Base-by-base conservation (phyloP, 2,329 filamentous ascomycete species). In the Fusarium albidum region DNA sequence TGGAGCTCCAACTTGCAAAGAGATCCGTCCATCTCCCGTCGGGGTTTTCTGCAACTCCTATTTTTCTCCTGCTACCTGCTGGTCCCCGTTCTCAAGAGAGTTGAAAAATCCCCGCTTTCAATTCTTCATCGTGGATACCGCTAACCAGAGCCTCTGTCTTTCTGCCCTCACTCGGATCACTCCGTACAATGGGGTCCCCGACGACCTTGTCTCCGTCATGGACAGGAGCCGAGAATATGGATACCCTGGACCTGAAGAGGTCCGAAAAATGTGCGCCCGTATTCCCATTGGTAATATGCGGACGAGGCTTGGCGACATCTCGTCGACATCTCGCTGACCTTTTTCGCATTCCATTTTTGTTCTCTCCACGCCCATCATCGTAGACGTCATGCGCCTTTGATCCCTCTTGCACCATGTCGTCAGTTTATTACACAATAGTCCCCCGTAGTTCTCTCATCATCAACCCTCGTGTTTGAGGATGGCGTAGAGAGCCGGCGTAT, bases 361-460 rank as follows among this genome's bases (percentile, higher is more conserved):
- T 13, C 12, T 31, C 57, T 28, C 57, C 42, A 58, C 48, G 18
- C 13, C 14, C 44, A 58, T 53, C 53, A 42, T 29, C 48, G 32
- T 46, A 57, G 61, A 64, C 58, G 61, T 64, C 61, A 64, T 63
- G 28, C 27, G 12, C 25, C 21, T 17, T 49, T 51, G 29, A 44
- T 37, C 39, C 35, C 33, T 39, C n/a, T 33, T 28, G 18, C 31
- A 32, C 32, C 29, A 15, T 35, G 10, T 49, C 47, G 41, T 29
- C 31, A 4, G 26, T 45, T 27, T 49, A 31, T 44, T 26, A 58
- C 29, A n/a, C n/a, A n/a, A n/a, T n/a, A n/a, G n/a, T n/a, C n/a
- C n/a, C n/a, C n/a, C n/a, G n/a, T n/a, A n/a, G n/a, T n/a, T n/a
- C n/a, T n/a, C 41, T 57, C 57, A 50, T 49, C 45, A 44, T 49